Evolutionary conservation across 257 asterid genomes (phyloP), one percentile per base, ranked within the genome.

Genomic region (Verbena officinalis): DNA sequence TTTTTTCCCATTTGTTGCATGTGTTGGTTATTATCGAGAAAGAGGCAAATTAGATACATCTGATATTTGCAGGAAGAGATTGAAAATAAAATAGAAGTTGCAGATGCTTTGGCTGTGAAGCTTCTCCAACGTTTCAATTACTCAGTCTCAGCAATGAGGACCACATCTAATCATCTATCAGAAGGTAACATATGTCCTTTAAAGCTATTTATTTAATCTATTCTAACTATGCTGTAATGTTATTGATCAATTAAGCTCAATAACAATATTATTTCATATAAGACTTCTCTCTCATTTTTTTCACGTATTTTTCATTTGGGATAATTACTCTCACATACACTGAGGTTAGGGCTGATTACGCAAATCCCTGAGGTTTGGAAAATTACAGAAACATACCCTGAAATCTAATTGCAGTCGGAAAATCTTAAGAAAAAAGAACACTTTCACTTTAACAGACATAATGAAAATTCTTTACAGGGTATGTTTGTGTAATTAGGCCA

Each of bases 21-120:
- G 14, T 11, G 16, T 51, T 30, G 19, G 38, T 56, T 39, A 38
- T 36, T 27, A 14, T 52, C 21, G 42, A 30, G 57, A 12, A 16
- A 44, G 42, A 36, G 16, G 15, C 12, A 70, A 51, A 19, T n/a
- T 12, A 21, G 19, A 54, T 56, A 53, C 64, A 59, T 67, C 51
- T 61, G 48, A 62, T 75, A 31, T n/a, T n/a, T 62, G 82, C 91
- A 86, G 99, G 95, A 83, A 75, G 99, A 88, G 55, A 71, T 84
- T 44, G 99, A 90, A 79, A 90, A 94, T 70, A 94, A 86, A 67
- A 83, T 90, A 71, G 98, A 94, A 81, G 95, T 94, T 71, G 98
- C 84, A 40, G 99, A 94, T 78, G 99, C 97, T 36, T 68, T 86
- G 81, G 90, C 92, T 9, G 80, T 86, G 38, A 94, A 94, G 90